These are phyloP conservation scores for Didymella arachidicola DNA, from an alignment of 2,329 filamentous ascomycete species.

Conservation along the genomic window DNA sequence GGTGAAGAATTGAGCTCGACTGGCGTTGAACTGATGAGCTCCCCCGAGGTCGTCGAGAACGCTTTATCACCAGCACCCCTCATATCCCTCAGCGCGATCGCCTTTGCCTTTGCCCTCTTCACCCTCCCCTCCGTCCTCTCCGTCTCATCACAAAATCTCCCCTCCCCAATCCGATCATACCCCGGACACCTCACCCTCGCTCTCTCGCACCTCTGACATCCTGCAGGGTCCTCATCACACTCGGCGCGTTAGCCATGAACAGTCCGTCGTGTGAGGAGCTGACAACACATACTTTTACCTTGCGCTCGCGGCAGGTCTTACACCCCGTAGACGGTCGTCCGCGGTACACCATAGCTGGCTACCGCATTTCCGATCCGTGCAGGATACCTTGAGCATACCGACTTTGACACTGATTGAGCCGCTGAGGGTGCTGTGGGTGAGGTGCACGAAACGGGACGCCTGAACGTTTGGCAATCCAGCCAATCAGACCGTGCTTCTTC, in stretches of 20 bases:
- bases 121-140: conserved; percentile 37
- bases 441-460: no score
- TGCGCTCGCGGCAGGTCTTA: conserved; percentile 51
- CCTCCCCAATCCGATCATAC: no score
- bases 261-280: no score
- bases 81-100: conserved; percentile 37
- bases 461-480: no score
- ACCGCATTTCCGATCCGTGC: no score
- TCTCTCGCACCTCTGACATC: conserved; percentile 40
- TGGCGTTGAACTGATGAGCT: background rate
- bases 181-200: conserved; percentile 40
- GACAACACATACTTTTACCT: conserved; percentile 53
- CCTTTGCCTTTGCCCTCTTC: conserved; percentile 42
- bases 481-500: no score
- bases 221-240: conserved; percentile 43
- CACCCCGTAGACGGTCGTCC: conserved; percentile 46
- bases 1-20: background rate
- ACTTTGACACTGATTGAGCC: no score
- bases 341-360: conserved; percentile 45
- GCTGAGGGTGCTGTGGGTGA: no score
- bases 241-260: no score
- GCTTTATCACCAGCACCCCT: background rate
- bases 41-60: background rate
- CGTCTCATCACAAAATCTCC: no score
- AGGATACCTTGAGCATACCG: no score